Evolutionary conservation across 805 yeast genomes (phyloP).

Genomic region (Metschnikowia koreensis): DNA sequence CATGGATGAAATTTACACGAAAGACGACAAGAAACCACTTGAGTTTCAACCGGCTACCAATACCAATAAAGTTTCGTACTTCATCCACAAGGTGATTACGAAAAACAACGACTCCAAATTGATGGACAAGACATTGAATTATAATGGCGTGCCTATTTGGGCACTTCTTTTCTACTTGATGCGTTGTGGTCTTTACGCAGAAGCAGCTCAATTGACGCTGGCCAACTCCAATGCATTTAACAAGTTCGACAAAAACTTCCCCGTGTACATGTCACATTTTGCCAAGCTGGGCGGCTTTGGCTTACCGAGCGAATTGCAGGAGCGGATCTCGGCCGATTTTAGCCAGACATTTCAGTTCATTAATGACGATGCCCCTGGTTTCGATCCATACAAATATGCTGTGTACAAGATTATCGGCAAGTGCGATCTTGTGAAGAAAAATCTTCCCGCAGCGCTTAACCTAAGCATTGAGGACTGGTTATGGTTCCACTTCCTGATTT

Average conservation of each 20-base stretch:
- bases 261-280: slow-evolving; percentile 72
- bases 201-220: slow-evolving; percentile 68
- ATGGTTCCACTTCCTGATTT: slow-evolving; percentile 85
- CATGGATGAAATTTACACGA: slow-evolving; percentile 62
- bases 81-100: slow-evolving; percentile 40
- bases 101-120: slow-evolving; percentile 28
- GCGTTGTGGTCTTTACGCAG: slow-evolving; percentile 78
- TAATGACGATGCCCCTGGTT: slow-evolving; percentile 46
- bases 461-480: slow-evolving; percentile 92
- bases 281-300: slow-evolving; percentile 49
- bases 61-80: slow-evolving; percentile 65
- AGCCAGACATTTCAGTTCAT: slow-evolving; percentile 73
- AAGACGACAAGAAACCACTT: slow-evolving; percentile 44
- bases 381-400: slow-evolving; percentile 88
- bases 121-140: slow-evolving; percentile 37
- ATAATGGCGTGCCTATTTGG: slow-evolving; percentile 93
- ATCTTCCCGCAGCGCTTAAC: slow-evolving; percentile 65
- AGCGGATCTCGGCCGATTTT: slow-evolving; percentile 74
- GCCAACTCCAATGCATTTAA: slow-evolving; percentile 70
- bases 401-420: slow-evolving; percentile 91
- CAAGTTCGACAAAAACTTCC: slow-evolving; percentile 82
- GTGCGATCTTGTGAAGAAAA: slow-evolving; percentile 68
- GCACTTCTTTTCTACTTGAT: slow-evolving; percentile 80
- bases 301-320: slow-evolving; percentile 64
- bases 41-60: slow-evolving; percentile 58